These are phyloP conservation scores for Aspergillus chevalieri DNA, from an alignment of 2,329 filamentous ascomycete species.

Conservation along the genomic window DNA sequence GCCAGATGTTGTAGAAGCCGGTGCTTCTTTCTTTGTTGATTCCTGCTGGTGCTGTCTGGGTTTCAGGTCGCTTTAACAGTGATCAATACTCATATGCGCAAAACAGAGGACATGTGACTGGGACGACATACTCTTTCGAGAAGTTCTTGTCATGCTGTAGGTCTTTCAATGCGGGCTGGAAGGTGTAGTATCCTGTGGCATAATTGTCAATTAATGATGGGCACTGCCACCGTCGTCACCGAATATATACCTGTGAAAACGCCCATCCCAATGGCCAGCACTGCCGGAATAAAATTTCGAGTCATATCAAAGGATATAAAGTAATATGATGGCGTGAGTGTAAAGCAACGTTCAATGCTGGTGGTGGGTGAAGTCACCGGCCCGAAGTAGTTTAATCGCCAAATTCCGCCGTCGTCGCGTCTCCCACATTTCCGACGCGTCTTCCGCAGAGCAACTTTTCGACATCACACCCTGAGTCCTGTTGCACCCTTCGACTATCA, in stretches of 20 bases:
- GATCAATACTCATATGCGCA: slow-evolving; percentile 1
- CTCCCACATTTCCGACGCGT: slow-evolving; percentile 23
- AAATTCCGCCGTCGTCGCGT: slow-evolving; percentile 20
- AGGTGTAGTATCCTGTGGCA: slow-evolving; percentile 36
- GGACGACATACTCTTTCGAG: slow-evolving; percentile 5
- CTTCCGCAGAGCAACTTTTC: background rate
- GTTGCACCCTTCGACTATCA: no score
- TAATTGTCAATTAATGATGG: background rate
- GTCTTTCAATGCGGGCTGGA: slow-evolving; percentile 37
- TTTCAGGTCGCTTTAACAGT: background rate
- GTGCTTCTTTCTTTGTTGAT: background rate
- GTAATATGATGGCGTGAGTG: background rate
- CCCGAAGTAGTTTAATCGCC: slow-evolving; percentile 11
- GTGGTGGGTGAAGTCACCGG: slow-evolving; percentile 15
- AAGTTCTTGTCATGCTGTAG: slow-evolving; percentile 26
- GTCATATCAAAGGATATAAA: slow-evolving; percentile 24
- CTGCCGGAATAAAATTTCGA: slow-evolving; percentile 32
- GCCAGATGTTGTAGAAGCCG: background rate
- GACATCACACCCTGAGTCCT: background rate
- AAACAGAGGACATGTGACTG: background rate
- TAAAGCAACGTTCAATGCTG: background rate
- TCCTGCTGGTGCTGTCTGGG: background rate
- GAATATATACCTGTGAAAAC: slow-evolving; percentile 31
- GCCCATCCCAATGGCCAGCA: slow-evolving; percentile 34
- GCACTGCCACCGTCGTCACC: no score